A percentile compares a stretch with the other conserved stretches of the same genome.
phyloP scores from a whole-genome alignment of 768 basidiomycete genomes.

The Ramaria sp. region DNA sequence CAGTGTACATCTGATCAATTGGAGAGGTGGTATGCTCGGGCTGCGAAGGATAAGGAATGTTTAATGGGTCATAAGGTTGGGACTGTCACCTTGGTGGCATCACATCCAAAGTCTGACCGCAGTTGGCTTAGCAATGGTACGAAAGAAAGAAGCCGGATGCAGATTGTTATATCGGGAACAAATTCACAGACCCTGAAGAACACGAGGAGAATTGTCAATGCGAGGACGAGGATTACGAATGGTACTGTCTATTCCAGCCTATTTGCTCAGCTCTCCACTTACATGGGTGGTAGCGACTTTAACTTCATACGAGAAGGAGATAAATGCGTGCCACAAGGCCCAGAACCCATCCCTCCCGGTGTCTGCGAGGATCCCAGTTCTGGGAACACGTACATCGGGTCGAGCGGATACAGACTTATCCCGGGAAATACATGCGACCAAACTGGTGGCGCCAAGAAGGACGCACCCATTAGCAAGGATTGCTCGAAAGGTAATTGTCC shows the following conservation, averaged over 20 bases:
- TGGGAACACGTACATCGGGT: constrained; percentile 66
- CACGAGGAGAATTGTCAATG: constrained; percentile 81
- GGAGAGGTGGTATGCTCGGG: constrained; percentile 81
- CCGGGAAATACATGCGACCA: constrained; percentile 83
- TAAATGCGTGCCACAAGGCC: constrained; percentile 76
- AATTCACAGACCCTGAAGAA: constrained; percentile 77
- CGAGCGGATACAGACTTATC: constrained; percentile 85
- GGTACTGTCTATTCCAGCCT: constrained; percentile 36
- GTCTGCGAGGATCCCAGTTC: constrained; percentile 43
- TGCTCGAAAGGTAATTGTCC: constrained; percentile 58
- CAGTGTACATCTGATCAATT: constrained; percentile 68
- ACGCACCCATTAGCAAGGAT: constrained; percentile 55
- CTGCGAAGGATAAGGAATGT: constrained; percentile 55
- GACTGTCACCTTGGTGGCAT: neutral
- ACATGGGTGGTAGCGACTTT: constrained; percentile 56
- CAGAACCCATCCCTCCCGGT: constrained; percentile 75
- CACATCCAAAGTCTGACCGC: neutral
- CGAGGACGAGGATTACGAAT: constrained; percentile 85
- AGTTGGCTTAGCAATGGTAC: constrained; percentile 79
- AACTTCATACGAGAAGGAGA: constrained; percentile 70
- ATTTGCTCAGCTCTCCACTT: neutral
- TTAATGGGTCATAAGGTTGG: constrained; percentile 89
- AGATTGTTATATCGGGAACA: constrained; percentile 83
- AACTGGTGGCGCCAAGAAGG: constrained; percentile 50
- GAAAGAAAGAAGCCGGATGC: constrained; percentile 69